phyloP scores from a whole-genome alignment of 441 rosid species.

The Bruguiera hainesii region DNA sequence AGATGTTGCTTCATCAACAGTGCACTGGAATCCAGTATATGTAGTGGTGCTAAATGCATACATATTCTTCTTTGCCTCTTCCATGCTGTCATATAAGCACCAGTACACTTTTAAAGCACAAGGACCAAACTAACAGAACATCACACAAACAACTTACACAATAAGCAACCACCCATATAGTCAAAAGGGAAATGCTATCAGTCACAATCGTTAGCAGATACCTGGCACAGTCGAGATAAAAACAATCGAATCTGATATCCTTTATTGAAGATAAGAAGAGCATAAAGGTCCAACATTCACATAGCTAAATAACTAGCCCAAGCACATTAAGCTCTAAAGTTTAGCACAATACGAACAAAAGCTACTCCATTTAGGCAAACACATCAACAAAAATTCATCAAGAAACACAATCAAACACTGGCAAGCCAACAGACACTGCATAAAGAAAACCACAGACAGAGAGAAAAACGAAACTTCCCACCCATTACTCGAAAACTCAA shows the following conservation, averaged over 20 bases:
- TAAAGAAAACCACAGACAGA: neutral
- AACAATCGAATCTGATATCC: neutral
- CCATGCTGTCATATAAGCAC: conserved; percentile 55
- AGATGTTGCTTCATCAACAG: conserved; percentile 86
- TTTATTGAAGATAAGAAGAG: neutral
- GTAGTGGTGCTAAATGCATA: conserved; percentile 94
- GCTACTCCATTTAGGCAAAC: neutral
- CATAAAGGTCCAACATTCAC: neutral
- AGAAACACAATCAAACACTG: neutral
- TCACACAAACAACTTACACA: neutral
- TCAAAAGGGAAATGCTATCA: neutral
- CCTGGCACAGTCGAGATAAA: neutral
- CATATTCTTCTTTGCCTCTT: conserved; percentile 97
- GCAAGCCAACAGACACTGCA: neutral
- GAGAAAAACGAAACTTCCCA: neutral
- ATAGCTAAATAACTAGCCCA: neutral
- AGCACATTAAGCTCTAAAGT: neutral
- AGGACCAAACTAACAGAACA: neutral
- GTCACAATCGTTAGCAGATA: neutral
- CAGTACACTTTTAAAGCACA: neutral
- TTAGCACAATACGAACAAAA: neutral
- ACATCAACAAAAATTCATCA: neutral
- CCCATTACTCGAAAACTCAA: neutral
- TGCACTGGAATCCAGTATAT: conserved; percentile 95
- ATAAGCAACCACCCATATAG: neutral